A percentile compares a stretch with the other conserved stretches of the same genome.
phyloP scores from a whole-genome alignment of 1,284 basidiomycete genomes.

The Mycosarcoma maydis region DNA sequence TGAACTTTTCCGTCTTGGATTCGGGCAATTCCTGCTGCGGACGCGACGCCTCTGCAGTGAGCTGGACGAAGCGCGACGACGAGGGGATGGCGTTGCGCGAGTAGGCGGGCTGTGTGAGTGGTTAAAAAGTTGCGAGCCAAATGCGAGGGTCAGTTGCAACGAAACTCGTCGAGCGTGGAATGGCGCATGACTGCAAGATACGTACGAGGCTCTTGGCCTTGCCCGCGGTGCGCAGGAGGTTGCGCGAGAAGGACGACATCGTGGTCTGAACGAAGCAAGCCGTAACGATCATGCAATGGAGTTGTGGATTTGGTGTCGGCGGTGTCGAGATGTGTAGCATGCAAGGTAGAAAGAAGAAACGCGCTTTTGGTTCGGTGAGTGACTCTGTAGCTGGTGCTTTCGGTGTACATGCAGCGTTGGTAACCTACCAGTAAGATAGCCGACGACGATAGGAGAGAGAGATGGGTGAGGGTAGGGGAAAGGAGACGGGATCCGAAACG shows the following conservation, averaged over 20 bases:
- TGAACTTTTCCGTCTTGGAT: slow-evolving; percentile 71
- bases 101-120: slow-evolving; percentile 28
- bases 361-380: too few species aligned
- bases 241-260: slow-evolving; percentile 46
- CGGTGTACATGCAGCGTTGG: too few species aligned
- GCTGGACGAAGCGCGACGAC: slow-evolving; percentile 52
- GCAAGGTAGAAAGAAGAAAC: too few species aligned
- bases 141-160: too few species aligned
- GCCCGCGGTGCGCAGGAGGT: slow-evolving; percentile 46
- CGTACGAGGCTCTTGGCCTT: slow-evolving; percentile 36
- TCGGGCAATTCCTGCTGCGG: slow-evolving; percentile 46
- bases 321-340: too few species aligned
- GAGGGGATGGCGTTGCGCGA: slow-evolving; percentile 51
- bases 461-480: not conserved
- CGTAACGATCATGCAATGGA: not conserved
- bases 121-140: not conserved
- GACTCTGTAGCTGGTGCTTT: too few species aligned
- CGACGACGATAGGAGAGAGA: not conserved
- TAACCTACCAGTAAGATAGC: slow-evolving; percentile 4
- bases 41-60: slow-evolving; percentile 55
- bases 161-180: too few species aligned
- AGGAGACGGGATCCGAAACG: not conserved
- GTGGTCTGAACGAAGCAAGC: slow-evolving; percentile 7
- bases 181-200: not conserved
- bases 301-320: not conserved